Evolutionary conservation across 73 alveolate species (phyloP).

Genomic region (Stentor roeselii): DNA sequence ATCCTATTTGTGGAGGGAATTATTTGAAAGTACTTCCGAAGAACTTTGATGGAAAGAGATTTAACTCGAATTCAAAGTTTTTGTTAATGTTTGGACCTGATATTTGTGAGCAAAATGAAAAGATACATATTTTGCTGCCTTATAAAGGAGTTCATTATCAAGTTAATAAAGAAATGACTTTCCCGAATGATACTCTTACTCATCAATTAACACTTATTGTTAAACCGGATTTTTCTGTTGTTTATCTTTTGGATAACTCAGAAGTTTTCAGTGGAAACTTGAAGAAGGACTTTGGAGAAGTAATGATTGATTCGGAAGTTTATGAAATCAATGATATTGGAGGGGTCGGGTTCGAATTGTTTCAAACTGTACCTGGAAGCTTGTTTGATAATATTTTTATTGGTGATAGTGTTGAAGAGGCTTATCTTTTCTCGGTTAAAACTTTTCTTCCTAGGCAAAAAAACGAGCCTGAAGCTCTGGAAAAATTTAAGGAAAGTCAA

Average conservation of each 20-base stretch:
- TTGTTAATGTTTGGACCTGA: constrained; percentile 49
- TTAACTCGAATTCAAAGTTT: constrained; percentile 33
- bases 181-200: constrained; percentile 25
- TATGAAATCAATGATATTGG: constrained; percentile 17
- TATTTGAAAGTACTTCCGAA: constrained; percentile 33
- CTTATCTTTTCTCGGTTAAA: constrained; percentile 19
- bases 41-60: constrained; percentile 28
- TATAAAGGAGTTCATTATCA: constrained; percentile 30
- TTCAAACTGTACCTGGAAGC: constrained; percentile 33
- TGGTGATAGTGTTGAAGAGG: constrained; percentile 41
- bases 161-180: constrained; percentile 3
- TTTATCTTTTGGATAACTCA: constrained; percentile 18
- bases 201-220: constrained; percentile 31
- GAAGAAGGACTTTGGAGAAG: constrained; percentile 29
- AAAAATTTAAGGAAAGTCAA: constrained; percentile 8
- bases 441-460: neutral
- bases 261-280: constrained; percentile 24
- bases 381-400: constrained; percentile 37
- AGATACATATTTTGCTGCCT: constrained; percentile 12
- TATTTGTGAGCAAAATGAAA: constrained; percentile 29
- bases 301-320: neutral
- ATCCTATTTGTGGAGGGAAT: constrained; percentile 39
- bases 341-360: constrained; percentile 42
- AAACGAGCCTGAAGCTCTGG: constrained; percentile 27
- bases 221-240: constrained; percentile 32